These are phyloP conservation scores for Colletotrichum acutatum DNA, from an alignment of 2,329 filamentous ascomycete genomes.

Conservation along the genomic window DNA sequence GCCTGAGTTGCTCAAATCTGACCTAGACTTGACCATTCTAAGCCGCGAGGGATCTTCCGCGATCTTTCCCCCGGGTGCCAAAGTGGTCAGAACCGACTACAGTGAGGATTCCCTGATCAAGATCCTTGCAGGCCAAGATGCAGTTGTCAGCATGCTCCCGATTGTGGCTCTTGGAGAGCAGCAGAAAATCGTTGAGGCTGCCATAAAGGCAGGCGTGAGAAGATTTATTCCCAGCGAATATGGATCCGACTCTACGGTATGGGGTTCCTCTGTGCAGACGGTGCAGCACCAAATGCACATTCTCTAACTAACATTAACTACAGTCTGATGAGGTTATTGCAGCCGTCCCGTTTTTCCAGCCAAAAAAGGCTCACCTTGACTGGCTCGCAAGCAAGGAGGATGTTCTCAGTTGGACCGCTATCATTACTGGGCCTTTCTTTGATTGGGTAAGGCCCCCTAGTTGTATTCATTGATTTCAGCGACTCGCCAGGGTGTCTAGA, in stretches of 20 bases:
- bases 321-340: neutral
- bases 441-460: conserved; percentile 52
- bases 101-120: neutral
- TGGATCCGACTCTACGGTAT: conserved; percentile 51
- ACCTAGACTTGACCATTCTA: conserved; percentile 4
- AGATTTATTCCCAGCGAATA: conserved; percentile 65
- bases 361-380: conserved; percentile 6
- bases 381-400: conserved; percentile 44
- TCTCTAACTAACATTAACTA: neutral
- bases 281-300: no score
- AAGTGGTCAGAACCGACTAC: conserved; percentile 11
- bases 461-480: conserved; percentile 36
- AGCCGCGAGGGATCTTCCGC: neutral
- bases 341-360: conserved; percentile 5
- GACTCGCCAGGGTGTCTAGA: neutral
- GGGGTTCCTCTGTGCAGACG: neutral
- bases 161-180: conserved; percentile 48
- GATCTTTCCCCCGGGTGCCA: neutral
- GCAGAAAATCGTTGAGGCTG: conserved; percentile 55
- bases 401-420: conserved; percentile 60
- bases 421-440: conserved; percentile 63
- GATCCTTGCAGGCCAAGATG: conserved; percentile 32
- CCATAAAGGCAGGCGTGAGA: conserved; percentile 62
- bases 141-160: conserved; percentile 52
- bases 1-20: conserved; percentile 7